Percentiles rank a stretch among this genome's conserved stretches.
These are phyloP conservation scores for Podospora pseudoanserina DNA, from an alignment of 495 filamentous ascomycete genomes.

Conservation along the genomic window DNA sequence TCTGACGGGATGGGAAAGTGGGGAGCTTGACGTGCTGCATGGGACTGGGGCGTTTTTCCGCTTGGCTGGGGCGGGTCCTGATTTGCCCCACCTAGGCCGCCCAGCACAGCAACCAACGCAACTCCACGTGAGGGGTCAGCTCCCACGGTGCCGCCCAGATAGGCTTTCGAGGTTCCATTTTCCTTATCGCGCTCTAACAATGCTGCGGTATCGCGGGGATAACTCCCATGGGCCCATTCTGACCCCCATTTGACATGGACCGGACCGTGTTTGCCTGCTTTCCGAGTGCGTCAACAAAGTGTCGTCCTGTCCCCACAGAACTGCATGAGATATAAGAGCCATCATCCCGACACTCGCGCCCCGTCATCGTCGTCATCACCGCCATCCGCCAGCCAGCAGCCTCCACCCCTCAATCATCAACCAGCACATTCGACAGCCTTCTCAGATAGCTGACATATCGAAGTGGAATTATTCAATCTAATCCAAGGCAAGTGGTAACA, in stretches of 20 bases:
- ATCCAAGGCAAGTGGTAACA: neutral
- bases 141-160: neutral
- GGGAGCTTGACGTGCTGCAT: neutral
- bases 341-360: neutral
- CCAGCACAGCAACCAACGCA: too few species aligned
- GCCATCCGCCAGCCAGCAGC: neutral
- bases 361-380: neutral
- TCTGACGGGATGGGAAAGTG: constrained; percentile 7
- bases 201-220: constrained; percentile 16
- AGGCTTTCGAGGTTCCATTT: neutral
- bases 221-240: constrained; percentile 4
- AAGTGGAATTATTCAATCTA: neutral
- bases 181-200: constrained; percentile 25
- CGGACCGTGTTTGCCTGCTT: constrained; percentile 2
- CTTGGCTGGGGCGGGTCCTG: constrained; percentile 6
- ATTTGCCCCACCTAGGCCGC: constrained; percentile 2
- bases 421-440: neutral
- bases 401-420: neutral
- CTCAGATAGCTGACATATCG: neutral
- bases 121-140: constrained; percentile 23
- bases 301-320: neutral
- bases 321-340: neutral
- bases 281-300: neutral
- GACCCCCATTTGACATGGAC: constrained; percentile 6
- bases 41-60: constrained; percentile 10